Conservation (phyloP, 768 basidiomycete genomes). For the Mycena maculata region DNA sequence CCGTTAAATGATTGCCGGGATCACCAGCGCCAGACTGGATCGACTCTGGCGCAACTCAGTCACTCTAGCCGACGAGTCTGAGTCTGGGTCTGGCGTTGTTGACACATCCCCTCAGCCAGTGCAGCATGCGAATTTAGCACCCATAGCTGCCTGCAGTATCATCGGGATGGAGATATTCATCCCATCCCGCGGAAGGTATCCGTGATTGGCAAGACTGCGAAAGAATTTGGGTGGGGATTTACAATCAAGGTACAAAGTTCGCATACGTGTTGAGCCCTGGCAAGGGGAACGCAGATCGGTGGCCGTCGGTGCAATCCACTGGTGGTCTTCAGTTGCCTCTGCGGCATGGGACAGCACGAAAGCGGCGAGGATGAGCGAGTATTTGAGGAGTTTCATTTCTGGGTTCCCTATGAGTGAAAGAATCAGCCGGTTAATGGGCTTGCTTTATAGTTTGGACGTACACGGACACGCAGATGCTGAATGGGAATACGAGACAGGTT, state of each 20-base stretch:
- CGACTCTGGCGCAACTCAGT: too few species aligned
- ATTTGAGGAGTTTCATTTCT: neutral
- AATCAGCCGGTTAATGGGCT: neutral
- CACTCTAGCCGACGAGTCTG: too few species aligned
- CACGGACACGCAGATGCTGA: too few species aligned
- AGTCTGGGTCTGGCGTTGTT: too few species aligned
- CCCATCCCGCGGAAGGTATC: conserved; percentile 23
- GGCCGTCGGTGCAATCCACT: conserved; percentile 17
- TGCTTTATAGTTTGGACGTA: too few species aligned
- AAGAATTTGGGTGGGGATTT: neutral
- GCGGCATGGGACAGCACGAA: neutral
- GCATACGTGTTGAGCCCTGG: conserved; percentile 22
- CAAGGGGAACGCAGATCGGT: conserved; percentile 25
- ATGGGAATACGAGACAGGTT: too few species aligned
- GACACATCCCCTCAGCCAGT: too few species aligned
- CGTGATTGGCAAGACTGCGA: conserved; percentile 27
- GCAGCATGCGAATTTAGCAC: too few species aligned
- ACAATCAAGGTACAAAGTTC: neutral
- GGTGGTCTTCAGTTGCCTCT: neutral
- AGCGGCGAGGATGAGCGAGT: conserved; percentile 2
- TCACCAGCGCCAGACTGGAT: neutral
- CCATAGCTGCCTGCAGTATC: conserved; percentile 12
- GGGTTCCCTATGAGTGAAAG: neutral
- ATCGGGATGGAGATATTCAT: conserved; percentile 21
- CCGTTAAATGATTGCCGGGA: neutral